These are phyloP conservation scores for Musa troglodytarum DNA, from an alignment of 176 grass and related monocot genomes.

Conservation along the genomic window DNA sequence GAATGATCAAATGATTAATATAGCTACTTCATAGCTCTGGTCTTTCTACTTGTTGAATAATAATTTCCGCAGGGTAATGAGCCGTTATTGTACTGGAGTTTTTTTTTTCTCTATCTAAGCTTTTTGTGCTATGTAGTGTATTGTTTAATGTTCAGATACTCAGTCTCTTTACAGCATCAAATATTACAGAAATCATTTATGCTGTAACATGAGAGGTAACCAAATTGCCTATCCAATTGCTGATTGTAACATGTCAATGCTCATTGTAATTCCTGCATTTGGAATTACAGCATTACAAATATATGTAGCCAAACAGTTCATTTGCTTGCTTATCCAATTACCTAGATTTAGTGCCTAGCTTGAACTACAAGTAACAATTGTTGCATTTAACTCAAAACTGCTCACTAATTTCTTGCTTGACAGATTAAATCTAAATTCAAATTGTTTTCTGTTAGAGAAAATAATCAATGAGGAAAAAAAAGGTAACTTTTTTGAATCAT, in stretches of 20 bases:
- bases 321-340: not conserved
- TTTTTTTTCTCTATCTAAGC: too few relatives aligned
- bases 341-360: not conserved
- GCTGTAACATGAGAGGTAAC: not conserved
- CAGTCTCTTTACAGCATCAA: too few relatives aligned
- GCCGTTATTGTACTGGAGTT: too few relatives aligned
- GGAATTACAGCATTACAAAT: not conserved
- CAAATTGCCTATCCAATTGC: not conserved
- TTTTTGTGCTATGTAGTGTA: too few relatives aligned
- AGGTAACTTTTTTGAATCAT: not conserved
- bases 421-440: not conserved
- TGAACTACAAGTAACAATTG: not conserved
- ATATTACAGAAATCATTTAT: too few relatives aligned
- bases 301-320: not conserved
- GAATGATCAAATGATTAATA: too few relatives aligned
- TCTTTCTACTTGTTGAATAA: too few relatives aligned
- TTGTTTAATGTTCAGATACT: too few relatives aligned
- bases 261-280: not conserved
- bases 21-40: too few relatives aligned
- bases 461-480: not conserved
- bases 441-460: not conserved
- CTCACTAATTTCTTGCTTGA: not conserved
- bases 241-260: too few relatives aligned
- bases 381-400: not conserved
- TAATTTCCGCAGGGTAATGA: too few relatives aligned